Percentiles rank a stretch among this genome's conserved stretches.
phyloP scores from a whole-genome alignment of 2,329 filamentous ascomycete species.

The Ophiognomonia clavigignenti-juglandacearum region DNA sequence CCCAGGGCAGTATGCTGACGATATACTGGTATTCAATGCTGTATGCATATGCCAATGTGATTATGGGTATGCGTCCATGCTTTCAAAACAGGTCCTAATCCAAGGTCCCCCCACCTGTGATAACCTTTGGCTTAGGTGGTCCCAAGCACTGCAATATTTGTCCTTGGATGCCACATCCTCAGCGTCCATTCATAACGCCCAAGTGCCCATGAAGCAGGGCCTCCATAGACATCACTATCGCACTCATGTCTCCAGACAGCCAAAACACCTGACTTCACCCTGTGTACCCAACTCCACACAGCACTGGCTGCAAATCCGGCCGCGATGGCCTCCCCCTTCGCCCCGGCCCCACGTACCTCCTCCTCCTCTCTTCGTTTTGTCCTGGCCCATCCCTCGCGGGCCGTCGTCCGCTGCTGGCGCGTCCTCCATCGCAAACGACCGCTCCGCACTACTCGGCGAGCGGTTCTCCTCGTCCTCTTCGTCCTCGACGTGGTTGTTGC shows the following conservation, averaged over 20 bases:
- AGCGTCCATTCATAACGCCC: no score
- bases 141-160: no score
- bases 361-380: constrained; percentile 1
- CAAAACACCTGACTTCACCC: constrained; percentile 62
- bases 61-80: no score
- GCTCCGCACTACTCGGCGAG: constrained; percentile 13
- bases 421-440: constrained; percentile 48
- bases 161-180: no score
- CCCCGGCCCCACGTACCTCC: constrained; percentile 27
- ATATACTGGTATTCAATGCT: no score
- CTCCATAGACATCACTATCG: no score
- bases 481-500: constrained; percentile 6
- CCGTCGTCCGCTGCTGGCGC: constrained; percentile 22
- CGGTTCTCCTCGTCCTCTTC: constrained; percentile 15
- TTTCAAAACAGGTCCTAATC: no score
- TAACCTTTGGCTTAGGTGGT: no score
- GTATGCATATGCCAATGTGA: no score
- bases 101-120: no score
- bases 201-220: no score
- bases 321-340: constrained; percentile 37
- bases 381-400: constrained; percentile 5
- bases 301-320: constrained; percentile 61
- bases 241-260: constrained; percentile 41
- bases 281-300: constrained; percentile 61
- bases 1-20: no score